Percentiles rank a stretch among this genome's conserved stretches.
Evolutionary conservation across 495 filamentous ascomycete genomes (phyloP).

Genomic region (Acidomyces sp.): DNA sequence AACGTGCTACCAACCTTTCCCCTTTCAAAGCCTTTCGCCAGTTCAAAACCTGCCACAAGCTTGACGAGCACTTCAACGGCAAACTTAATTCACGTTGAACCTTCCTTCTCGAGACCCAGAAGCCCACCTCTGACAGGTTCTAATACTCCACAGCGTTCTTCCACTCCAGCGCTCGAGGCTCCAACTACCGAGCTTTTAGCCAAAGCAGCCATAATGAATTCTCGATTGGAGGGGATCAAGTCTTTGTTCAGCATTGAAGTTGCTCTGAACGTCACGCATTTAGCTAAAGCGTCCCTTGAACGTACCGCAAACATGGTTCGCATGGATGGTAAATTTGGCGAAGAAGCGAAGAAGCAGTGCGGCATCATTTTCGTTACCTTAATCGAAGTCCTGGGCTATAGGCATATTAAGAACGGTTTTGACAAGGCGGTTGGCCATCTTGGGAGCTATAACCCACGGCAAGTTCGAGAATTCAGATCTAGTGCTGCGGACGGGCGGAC

Average conservation of each 20-base stretch:
- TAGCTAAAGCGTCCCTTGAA: slow-evolving; percentile 81
- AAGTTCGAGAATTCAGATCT: slow-evolving; percentile 47
- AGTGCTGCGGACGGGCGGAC: neutral
- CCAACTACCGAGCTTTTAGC: slow-evolving; percentile 87
- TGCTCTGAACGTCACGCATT: slow-evolving; percentile 74
- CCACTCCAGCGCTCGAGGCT: slow-evolving; percentile 36
- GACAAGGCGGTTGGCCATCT: slow-evolving; percentile 85
- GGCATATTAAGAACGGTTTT: slow-evolving; percentile 86
- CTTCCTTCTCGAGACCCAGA: slow-evolving; percentile 8
- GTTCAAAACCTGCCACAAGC: slow-evolving; percentile 32
- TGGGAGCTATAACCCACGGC: slow-evolving; percentile 78
- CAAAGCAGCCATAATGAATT: slow-evolving; percentile 93
- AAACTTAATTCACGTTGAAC: too few relatives aligned
- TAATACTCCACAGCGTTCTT: slow-evolving; percentile 28
- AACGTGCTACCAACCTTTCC: slow-evolving; percentile 55
- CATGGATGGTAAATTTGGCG: slow-evolving; percentile 58
- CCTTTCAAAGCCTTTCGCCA: slow-evolving; percentile 34
- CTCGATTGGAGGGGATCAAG: slow-evolving; percentile 79
- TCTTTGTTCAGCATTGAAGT: slow-evolving; percentile 94
- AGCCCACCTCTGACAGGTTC: slow-evolving; percentile 15
- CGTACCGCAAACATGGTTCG: slow-evolving; percentile 69
- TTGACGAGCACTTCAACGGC: neutral
- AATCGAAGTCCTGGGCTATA: slow-evolving; percentile 65
- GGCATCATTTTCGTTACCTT: slow-evolving; percentile 76
- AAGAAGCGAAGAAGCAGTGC: slow-evolving; percentile 81